Evolutionary conservation across 345 rosid genomes (phyloP), one percentile per base, ranked within the genome.

Genomic region (Chamaenerion angustifolium): DNA sequence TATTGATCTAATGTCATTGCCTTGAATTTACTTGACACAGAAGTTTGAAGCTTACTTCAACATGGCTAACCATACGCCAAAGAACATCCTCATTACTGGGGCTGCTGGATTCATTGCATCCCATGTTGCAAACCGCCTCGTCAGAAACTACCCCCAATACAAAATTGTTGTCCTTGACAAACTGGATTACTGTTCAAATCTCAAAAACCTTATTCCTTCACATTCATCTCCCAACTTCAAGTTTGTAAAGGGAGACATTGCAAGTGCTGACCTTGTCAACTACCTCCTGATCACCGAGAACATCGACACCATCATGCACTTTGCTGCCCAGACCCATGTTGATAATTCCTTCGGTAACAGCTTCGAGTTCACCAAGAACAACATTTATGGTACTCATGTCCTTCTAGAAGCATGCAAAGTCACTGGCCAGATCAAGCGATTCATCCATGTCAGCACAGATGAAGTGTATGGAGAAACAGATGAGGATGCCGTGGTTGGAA

Each of bases 391-490:
- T 4, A 86, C 95, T 48, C 95, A 83, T 60, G 95, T 86, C 12
- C 86, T 86, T 42, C 71, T 86, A 16, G 95, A 86, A 58, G 95
- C 95, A 19, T 83, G 95, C 65, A 86, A 86, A 67, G 95, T 86
- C 15, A 86, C 95, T 57, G 95, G 95, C 45, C 88, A 76, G 79
- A 73, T 86, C 41, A 62, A 68, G 81, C 81, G 95, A 71, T 86
- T 86, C 61, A 86, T 86, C 56, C 95, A 86, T 56, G 95, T 86
- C 8, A 86, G 95, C 67, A 86, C 95, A 9, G 95, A 86, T 60
- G 95, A 86, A 65, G 95, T 86, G 4, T 87, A 87, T 56, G 96
- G 96, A 48, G 94, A 87, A 64, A 87, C 94, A 0, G 94, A 87
- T 55, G 96, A 87, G 62, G 96, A 87, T 61, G 96, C 96, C 15